Conservation (phyloP, 2,329 filamentous ascomycete species). For the Tolypocladium pustulatum region DNA sequence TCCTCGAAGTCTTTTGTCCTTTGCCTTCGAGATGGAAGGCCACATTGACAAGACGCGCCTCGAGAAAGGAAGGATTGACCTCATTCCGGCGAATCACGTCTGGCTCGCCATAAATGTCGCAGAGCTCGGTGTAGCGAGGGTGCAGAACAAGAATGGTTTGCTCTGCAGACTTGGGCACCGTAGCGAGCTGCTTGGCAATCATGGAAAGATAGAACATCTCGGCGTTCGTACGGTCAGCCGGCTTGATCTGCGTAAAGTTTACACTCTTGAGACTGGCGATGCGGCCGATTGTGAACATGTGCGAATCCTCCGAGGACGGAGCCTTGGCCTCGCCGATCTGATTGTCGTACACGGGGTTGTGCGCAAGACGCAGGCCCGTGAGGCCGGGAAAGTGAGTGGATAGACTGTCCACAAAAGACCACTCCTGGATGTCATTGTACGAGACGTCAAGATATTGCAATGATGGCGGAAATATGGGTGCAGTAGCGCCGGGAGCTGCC, state of each 20-base stretch:
- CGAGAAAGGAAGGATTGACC: conserved; percentile 70
- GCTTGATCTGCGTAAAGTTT: conserved; percentile 63
- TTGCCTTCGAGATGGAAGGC: conserved; percentile 29
- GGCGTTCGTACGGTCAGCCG: conserved; percentile 71
- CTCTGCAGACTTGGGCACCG: conserved; percentile 42
- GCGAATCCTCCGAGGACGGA: conserved; percentile 63
- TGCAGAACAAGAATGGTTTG: conserved; percentile 50
- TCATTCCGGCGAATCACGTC: conserved; percentile 44
- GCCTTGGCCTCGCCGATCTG: conserved; percentile 31
- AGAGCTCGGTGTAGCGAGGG: conserved; percentile 63
- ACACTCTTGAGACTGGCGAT: conserved; percentile 56
- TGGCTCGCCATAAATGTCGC: conserved; percentile 64
- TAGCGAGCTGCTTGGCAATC: conserved; percentile 65
- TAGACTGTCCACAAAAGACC: conserved; percentile 65
- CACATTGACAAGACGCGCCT: conserved; percentile 64
- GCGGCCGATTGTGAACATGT: conserved; percentile 78
- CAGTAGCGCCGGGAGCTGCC: conserved; percentile 10
- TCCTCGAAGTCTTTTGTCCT: conserved; percentile 28
- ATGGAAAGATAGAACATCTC: conserved; percentile 88
- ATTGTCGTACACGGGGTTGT: conserved; percentile 72
- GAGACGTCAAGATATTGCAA: conserved; percentile 63
- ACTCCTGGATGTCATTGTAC: conserved; percentile 57
- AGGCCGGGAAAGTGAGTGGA: conserved; percentile 61
- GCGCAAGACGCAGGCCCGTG: conserved; percentile 63
- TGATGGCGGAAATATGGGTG: conserved; percentile 39